phyloP scores from a whole-genome alignment of 805 yeast species.

The Candida caryicola region DNA sequence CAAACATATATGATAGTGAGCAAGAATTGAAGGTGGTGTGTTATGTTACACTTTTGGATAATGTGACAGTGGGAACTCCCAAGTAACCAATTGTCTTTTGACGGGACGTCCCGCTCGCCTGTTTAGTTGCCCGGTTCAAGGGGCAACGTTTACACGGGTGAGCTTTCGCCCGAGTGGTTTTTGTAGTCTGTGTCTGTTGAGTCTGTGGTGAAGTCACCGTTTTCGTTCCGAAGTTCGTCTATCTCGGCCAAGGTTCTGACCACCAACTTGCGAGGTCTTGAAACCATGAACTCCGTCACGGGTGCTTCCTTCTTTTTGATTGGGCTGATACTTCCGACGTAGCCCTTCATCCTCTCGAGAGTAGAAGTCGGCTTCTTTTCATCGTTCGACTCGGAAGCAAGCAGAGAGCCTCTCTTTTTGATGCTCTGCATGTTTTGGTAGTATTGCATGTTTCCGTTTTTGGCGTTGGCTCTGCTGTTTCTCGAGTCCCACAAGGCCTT shows the following conservation, averaged over 20 bases:
- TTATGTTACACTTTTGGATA: too few relatives aligned
- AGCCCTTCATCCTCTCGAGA: not conserved
- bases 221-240: not conserved
- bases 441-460: not conserved
- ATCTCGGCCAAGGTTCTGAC: constrained; percentile 17
- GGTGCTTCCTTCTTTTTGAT: not conserved
- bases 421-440: not conserved
- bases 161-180: not conserved
- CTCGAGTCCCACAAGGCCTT: constrained; percentile 51
- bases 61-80: too few relatives aligned
- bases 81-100: too few relatives aligned
- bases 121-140: too few relatives aligned
- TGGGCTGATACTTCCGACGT: not conserved
- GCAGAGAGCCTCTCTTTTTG: not conserved
- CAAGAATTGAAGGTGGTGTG: too few relatives aligned
- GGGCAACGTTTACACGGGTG: not conserved
- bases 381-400: not conserved
- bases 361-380: not conserved
- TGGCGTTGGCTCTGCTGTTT: constrained; percentile 14
- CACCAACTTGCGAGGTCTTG: constrained; percentile 33
- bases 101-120: too few relatives aligned
- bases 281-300: constrained; percentile 29
- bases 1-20: too few relatives aligned
- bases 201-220: too few relatives aligned
- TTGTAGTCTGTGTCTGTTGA: too few relatives aligned